Percentiles rank a stretch among this genome's conserved stretches.
phyloP scores from a whole-genome alignment of 2,329 filamentous ascomycete genomes.

The Salinomyces thailandicus region DNA sequence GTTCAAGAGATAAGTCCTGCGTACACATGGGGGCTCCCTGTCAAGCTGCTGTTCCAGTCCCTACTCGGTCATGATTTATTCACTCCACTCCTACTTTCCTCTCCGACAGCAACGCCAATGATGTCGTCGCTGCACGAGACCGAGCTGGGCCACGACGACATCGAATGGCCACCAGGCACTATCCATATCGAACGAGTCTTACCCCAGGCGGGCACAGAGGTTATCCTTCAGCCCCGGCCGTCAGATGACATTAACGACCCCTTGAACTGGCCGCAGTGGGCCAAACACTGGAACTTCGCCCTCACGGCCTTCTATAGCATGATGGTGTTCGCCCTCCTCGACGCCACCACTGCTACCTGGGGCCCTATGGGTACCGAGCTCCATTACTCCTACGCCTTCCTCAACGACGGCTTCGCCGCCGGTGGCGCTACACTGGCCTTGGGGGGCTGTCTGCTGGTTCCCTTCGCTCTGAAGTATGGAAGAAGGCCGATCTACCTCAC shows the following conservation, averaged over 20 bases:
- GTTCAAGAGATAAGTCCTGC: too few species aligned
- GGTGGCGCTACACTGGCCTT: slow-evolving; percentile 38
- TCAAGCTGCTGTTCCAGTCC: too few species aligned
- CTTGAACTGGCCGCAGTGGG: slow-evolving; percentile 35
- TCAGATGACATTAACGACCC: slow-evolving; percentile 25
- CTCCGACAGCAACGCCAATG: too few species aligned
- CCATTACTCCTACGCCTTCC: slow-evolving; percentile 29
- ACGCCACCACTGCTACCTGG: slow-evolving; percentile 36
- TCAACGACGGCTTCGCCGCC: slow-evolving; percentile 39
- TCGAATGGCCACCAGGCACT: too few species aligned
- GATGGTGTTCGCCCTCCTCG: slow-evolving; percentile 33
- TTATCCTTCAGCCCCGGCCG: slow-evolving; percentile 30
- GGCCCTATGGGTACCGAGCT: slow-evolving; percentile 34
- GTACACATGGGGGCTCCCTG: too few species aligned
- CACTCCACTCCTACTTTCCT: too few species aligned
- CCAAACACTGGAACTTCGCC: slow-evolving; percentile 34
- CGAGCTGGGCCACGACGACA: too few species aligned
- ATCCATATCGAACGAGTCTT: too few species aligned
- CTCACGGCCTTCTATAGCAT: slow-evolving; percentile 35
- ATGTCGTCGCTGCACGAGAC: too few species aligned
- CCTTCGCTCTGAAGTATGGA: slow-evolving; percentile 42
- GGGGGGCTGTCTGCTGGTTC: slow-evolving; percentile 41
- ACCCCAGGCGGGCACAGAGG: too few species aligned
- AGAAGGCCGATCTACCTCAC: slow-evolving; percentile 42
- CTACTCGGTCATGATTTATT: too few species aligned